These are phyloP conservation scores for Fusarium irregulare DNA, from an alignment of 2,329 filamentous ascomycete genomes.

Conservation along the genomic window DNA sequence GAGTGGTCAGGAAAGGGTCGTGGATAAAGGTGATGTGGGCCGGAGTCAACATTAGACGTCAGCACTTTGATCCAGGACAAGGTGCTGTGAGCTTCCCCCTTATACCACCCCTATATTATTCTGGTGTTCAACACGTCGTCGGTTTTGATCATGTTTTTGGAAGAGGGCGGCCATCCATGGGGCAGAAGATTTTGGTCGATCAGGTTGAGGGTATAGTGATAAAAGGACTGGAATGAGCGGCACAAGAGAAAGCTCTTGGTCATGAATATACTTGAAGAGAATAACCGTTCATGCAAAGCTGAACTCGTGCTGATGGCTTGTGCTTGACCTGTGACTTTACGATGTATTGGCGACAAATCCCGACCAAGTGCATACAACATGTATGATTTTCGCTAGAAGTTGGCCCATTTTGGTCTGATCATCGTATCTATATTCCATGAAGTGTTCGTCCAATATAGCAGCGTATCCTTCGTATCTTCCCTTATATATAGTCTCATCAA, in stretches of 20 bases:
- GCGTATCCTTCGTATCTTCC: background rate
- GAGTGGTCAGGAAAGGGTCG: conserved; percentile 13
- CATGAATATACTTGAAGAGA: conserved; percentile 3
- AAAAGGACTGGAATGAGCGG: conserved; percentile 28
- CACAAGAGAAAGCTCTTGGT: background rate
- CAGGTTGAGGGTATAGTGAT: conserved; percentile 4
- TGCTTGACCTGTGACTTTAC: background rate
- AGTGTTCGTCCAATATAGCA: background rate
- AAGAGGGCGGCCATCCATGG: background rate
- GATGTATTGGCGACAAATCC: conserved; percentile 8
- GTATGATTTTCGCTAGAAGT: conserved; percentile 3
- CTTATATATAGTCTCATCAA: conserved; percentile 10
- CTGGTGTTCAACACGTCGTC: conserved; percentile 15
- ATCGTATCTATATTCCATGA: conserved; percentile 25
- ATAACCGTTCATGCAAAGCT: conserved; percentile 8
- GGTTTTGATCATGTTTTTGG: conserved; percentile 8
- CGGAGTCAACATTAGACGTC: conserved; percentile 34
- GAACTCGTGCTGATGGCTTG: background rate
- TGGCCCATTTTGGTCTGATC: conserved; percentile 2
- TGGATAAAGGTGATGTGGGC: conserved; percentile 20
- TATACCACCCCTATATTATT: background rate
- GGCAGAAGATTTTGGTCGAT: conserved; percentile 5
- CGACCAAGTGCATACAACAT: background rate
- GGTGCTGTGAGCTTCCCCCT: background rate
- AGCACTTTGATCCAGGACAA: conserved; percentile 12